Base-by-base conservation (phyloP, 805 yeast species). In the Kuraishia capsulata region DNA sequence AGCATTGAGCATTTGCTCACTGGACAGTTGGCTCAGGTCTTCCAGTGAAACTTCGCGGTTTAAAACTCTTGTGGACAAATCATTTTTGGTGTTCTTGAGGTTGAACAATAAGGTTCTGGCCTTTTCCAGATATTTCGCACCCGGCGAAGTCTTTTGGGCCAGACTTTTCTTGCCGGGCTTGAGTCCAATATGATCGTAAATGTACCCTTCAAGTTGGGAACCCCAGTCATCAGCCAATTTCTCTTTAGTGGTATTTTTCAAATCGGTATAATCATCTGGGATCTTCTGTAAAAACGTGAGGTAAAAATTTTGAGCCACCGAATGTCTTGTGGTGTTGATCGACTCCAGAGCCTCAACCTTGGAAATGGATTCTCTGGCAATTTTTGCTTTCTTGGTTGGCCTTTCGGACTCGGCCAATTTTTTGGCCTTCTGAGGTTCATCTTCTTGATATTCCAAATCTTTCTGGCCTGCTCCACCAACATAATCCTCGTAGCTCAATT, bases 1-100 rank as follows among this genome's bases (percentile, higher is more conserved):
- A 4, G 88, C 87, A 50, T 85, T 87, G 45, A 76, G 62, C 64
- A 89, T 71, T 47, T 89, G 90, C 48, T 82, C 86, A 1, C 78
- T 79, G 4, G 80, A 65, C 67, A 84, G 65, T 25, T 63, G 66
- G 3, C 80, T 88, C 33, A 87, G 62, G 44, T 78, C 71, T 13
- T 62, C 64, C 32, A 83, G 71, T 1, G 75, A 60, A 20, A 85
- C 59, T 17, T 67, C 63, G 23, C 73, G 69, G 26, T 69, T 63
- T 25, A 80, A 58, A 3, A 89, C 69, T 41, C 79, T 75, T 20
- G 62, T 61, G 46, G 86, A 71, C 33, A 79, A 71, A 34, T 63
- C 62, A 47, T 78, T 81, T 57, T 78, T 83, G 40, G 51, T 55
- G 47, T 71, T 79, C 50, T 64, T 65, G 41, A 77, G 63, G 56